Evolutionary conservation across 371 early-diverging fungal species (phyloP), one percentile per base, ranked within the genome.

Genomic region (Lichtheimia ramosa): DNA sequence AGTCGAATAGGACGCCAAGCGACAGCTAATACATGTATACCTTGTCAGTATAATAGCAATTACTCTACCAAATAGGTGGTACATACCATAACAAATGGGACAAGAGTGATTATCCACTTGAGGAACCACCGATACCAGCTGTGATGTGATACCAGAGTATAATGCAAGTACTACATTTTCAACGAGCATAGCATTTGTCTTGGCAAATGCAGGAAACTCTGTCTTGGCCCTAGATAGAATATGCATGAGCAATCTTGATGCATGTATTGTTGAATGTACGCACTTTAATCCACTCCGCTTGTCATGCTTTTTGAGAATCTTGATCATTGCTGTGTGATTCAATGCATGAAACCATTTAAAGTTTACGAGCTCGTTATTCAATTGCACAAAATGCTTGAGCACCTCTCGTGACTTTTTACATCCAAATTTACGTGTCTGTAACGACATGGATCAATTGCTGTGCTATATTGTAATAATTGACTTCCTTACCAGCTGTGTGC

Each of bases 261-360:
- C 24, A 39, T 15, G 14, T 43, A 24, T 27, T 4, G 41, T 41
- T 8, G 1, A 59, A 27, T 55, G n/a, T 5, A 54, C 74, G 48
- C 70, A 80, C 82, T 58, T 70, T 43, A 91, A 55, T 12, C 86
- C 87, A 21, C 91, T 89, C 52, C 85, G 84, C 66, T 93, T 93
- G 69, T 93, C 93, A 54, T 92, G 91, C 63, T 92, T 92, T 70
- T 93, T 93, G 16, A 92, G 69, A 8, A 92, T 90, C 67, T 93
- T 93, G 40, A 81, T 80, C 69, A 92, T 83, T 3, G 90, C 91
- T n/a, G 83, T 87, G 34, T 84, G 82, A 69, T 93, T 93, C 53
- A 93, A 64, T 42, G 81, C 77, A 58, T 85, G 83, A 63, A 89
- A 87, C 46, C 83, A 83, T 50, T 85, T 83, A 69, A 90, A 79